Evolutionary conservation across 495 filamentous ascomycete genomes (phyloP), one percentile per base, ranked within the genome.

Genomic region (Clavariopsis aquatica): DNA sequence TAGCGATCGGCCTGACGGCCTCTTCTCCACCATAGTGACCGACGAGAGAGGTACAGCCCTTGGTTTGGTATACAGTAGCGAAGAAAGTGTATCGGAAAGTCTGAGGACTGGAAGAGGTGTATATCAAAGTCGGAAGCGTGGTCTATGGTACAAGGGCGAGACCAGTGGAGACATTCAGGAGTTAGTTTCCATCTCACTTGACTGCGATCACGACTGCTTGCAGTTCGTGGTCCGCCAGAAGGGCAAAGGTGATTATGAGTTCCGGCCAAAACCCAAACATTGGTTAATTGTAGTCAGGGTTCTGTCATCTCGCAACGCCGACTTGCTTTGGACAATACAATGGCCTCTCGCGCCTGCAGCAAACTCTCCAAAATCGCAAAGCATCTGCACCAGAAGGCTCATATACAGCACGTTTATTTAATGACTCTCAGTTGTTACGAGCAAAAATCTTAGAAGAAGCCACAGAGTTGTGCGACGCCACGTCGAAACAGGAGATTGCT

Each of bases 371-470:
- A 28, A 83, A 83, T 8, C 85, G 94, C 64, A 96, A 95, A 73
- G 76, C 78, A 5, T 88, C 87, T 10, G 92, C 94, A 0, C 93
- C 93, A 1, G 82, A 81, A 61, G 93, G 92, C 0, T 98, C 94
- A 17, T 98, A 98, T 74, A 98, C 94, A 15, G 90, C 91, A 31
- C 81, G 94, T 19, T 78, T 98, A 9, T 98, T 97, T 80, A 90
- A 87, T 26, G 95, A 98, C 60, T 84, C 90, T 59, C 91, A 94
- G 76, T 84, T 98, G 20, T 78, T 96, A 17, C 82, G 89, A 34
- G 95, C 94, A 2, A 98, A 98, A 81, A 96, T 98, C 45, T 94
- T 96, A 88, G 94, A 98, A 76, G 94, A 98, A 74, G 94, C 94
- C 1, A 88, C 91, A 64, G 94, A 98, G 77, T 79, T 98, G 28